These are phyloP conservation scores for Didymosphaeria variabile DNA, from an alignment of 2,329 filamentous ascomycete genomes.

Conservation along the genomic window DNA sequence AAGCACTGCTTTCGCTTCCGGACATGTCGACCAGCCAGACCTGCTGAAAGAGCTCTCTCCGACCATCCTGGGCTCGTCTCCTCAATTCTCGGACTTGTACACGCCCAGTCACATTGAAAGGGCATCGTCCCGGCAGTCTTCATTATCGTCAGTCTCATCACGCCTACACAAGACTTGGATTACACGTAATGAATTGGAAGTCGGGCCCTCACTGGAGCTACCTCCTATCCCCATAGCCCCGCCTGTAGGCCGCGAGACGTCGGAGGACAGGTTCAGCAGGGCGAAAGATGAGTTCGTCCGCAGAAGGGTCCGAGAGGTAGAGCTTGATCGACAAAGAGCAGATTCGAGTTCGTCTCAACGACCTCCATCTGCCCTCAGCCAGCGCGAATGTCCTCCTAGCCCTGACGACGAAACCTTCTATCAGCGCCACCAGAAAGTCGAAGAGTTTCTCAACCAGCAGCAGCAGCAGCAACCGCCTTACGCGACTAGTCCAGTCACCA, in stretches of 20 bases:
- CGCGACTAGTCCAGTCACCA: slow-evolving; percentile 53
- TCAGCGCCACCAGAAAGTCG: slow-evolving; percentile 37
- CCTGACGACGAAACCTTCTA: slow-evolving; percentile 54
- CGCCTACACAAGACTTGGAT: slow-evolving; percentile 38
- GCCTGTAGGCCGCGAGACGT: slow-evolving; percentile 31
- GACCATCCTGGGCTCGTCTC: slow-evolving; percentile 46
- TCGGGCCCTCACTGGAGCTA: slow-evolving; percentile 30
- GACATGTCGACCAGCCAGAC: slow-evolving; percentile 63
- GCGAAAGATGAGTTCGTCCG: slow-evolving; percentile 51
- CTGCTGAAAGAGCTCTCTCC: slow-evolving; percentile 54
- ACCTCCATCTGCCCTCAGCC: slow-evolving; percentile 39
- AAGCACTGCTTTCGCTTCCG: slow-evolving; percentile 69
- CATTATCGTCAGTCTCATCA: slow-evolving; percentile 50
- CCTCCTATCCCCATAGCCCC: slow-evolving; percentile 24
- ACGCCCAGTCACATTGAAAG: slow-evolving; percentile 31
- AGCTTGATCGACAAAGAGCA: slow-evolving; percentile 37
- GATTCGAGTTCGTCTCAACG: slow-evolving; percentile 33
- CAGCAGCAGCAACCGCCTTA: slow-evolving; percentile 41
- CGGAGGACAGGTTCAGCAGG: slow-evolving; percentile 46
- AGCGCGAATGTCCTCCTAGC: slow-evolving; percentile 56
- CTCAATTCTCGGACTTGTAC: slow-evolving; percentile 54
- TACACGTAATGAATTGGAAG: slow-evolving; percentile 32
- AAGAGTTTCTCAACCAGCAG: slow-evolving; percentile 41
- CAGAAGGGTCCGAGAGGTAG: slow-evolving; percentile 44
- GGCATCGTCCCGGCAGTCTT: slow-evolving; percentile 50